phyloP scores from a whole-genome alignment of 176 grass and related monocot genomes.

The Elaeis guineensis region DNA sequence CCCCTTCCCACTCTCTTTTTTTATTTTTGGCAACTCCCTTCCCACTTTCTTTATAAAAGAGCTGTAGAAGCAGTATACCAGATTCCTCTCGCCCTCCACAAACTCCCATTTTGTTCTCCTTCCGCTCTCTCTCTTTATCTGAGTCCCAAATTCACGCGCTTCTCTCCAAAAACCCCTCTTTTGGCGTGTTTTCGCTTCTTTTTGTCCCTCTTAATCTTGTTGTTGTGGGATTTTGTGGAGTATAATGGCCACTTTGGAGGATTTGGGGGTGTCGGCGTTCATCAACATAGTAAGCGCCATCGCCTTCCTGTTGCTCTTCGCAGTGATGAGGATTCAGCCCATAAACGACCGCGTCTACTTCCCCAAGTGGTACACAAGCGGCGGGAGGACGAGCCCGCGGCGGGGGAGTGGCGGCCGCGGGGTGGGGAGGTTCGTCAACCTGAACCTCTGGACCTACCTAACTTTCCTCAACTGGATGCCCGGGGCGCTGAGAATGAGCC shows the following conservation, averaged over 20 bases:
- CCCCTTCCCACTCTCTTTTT: too few relatives aligned
- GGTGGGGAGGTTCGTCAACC: conserved; percentile 67
- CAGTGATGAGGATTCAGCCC: conserved; percentile 79
- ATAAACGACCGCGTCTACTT: conserved; percentile 94
- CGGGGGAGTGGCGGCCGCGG: conserved; percentile 21
- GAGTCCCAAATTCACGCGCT: too few relatives aligned
- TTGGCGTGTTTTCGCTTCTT: too few relatives aligned
- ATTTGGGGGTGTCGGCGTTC: conserved; percentile 90
- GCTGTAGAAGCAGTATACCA: too few relatives aligned
- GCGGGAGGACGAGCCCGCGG: conserved; percentile 21
- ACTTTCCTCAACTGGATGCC: conserved; percentile 90
- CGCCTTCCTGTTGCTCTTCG: conserved; percentile 88
- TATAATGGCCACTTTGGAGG: conserved; percentile 67
- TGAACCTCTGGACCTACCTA: conserved; percentile 80
- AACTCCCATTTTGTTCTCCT: too few relatives aligned
- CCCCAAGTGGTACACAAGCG: conserved; percentile 75
- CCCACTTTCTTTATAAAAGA: too few relatives aligned
- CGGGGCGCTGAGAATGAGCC: conserved; percentile 61
- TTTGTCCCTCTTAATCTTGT: too few relatives aligned
- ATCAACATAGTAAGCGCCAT: conserved; percentile 80
- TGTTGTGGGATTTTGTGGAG: background rate
- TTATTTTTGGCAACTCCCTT: too few relatives aligned
- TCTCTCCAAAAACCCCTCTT: too few relatives aligned
- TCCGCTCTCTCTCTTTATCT: too few relatives aligned
- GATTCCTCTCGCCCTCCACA: too few relatives aligned